Evolutionary conservation across 2,329 filamentous ascomycete genomes (phyloP).

Genomic region (Colletotrichum horii): DNA sequence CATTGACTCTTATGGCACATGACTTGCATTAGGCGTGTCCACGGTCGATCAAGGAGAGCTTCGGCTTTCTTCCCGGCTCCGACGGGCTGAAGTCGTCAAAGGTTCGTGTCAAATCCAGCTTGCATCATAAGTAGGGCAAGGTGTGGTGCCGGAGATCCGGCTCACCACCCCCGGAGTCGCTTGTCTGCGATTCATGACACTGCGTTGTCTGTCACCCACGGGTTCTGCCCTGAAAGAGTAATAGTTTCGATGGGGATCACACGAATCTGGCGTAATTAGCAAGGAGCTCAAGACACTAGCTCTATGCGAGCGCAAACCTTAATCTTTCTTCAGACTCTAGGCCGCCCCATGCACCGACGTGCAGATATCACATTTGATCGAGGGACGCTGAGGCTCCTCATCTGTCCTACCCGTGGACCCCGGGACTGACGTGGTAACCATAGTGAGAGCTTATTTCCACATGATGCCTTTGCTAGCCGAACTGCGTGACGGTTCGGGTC

Average conservation of each 20-base stretch:
- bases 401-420: neutral
- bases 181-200: neutral
- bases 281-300: neutral
- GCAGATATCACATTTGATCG: neutral
- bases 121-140: neutral
- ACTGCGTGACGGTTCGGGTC: neutral
- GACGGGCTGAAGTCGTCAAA: neutral
- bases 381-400: neutral
- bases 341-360: neutral
- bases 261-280: neutral
- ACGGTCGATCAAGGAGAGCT: neutral
- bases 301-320: neutral
- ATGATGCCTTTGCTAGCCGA: neutral
- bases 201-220: neutral
- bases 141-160: neutral
- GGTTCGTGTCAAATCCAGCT: neutral
- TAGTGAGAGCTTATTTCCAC: neutral
- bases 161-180: neutral
- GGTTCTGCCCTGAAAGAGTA: neutral
- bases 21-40: neutral
- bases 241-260: neutral
- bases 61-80: neutral
- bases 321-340: neutral
- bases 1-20: neutral
- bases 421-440: neutral